Base-by-base conservation (phyloP, 176 grass and related monocot species). In the Bolboschoenus planiculmis region DNA sequence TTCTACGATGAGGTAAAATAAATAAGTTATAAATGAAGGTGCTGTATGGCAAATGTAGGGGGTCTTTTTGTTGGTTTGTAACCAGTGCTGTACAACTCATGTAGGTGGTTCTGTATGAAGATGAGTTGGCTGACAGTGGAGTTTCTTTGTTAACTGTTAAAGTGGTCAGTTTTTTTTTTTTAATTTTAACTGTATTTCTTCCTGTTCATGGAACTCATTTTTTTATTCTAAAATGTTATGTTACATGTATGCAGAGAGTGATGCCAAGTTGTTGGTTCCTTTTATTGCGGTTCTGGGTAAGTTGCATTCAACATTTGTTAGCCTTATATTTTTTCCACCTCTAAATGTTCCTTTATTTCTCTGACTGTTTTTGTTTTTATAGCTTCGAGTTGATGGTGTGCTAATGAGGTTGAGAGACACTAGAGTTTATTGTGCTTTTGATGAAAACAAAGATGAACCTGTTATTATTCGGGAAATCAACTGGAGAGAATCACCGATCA, bases 261-360 rank as follows among this genome's bases (percentile, higher is more conserved):
- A 98, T 98, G 95, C 92, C 90, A 40, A 93, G 87, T 30, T 91
- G 89, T 85, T 98, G 92, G 95, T 98, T 98, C 89, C 81, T 98
- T 80, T 89, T 98, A 35, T 61, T 95, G 74, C 92, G 90, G 55
- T 90, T 87, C 58, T 98, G 95, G 95, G 95, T 98, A 88, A 81
- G 85, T 62, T 84, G 50, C 15, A 34, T 53, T 70, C 10, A 50
- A 79, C 33, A 58, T 56, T 53, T 85, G 44, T 20, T 39, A 35
- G 29, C 85, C 31, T 84, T 43, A 0, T 67, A 35, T 29, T 83
- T 30, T 29, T 51, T 59, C 7, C 23, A 44, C n/a, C n/a, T n/a
- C 8, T 59, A 73, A 71, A 82, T 10, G 6, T 34, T 82, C 20
- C 27, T 76, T 61, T 4, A 70, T 29, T 73, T 63, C 16, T 50